A percentile compares a stretch with the other conserved stretches of the same genome.
These are phyloP conservation scores for Spinacia oleracea DNA, from an alignment of 179 eudicot species.

Conservation along the genomic window DNA sequence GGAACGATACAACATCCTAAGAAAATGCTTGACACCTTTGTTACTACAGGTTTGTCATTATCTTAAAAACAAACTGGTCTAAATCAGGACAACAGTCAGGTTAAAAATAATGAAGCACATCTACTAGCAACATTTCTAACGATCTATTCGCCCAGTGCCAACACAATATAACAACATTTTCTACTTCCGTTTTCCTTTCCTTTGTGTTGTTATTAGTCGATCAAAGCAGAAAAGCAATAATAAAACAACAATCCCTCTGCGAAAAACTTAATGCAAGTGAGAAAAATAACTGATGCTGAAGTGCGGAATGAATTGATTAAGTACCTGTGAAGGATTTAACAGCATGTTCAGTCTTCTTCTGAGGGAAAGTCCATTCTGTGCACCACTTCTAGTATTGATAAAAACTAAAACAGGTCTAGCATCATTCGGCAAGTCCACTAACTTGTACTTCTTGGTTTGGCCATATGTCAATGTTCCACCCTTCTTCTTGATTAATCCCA, in stretches of 20 bases:
- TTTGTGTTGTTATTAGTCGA: background rate
- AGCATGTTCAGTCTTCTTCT: conserved; percentile 81
- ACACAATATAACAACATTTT: background rate
- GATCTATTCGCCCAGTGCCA: background rate
- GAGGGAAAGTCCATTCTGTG: conserved; percentile 69
- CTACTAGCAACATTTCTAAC: background rate
- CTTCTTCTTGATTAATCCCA: conserved; percentile 41
- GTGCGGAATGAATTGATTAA: background rate
- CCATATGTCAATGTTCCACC: conserved; percentile 45
- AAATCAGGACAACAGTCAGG: background rate
- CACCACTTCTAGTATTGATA: conserved; percentile 80
- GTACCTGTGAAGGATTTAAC: conserved; percentile 84
- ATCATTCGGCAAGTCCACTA: conserved; percentile 71
- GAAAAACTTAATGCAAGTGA: background rate
- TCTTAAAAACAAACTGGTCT: background rate
- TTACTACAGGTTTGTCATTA: background rate
- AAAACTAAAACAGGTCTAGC: conserved; percentile 77
- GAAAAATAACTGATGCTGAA: background rate
- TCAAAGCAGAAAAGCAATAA: background rate
- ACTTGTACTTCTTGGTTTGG: conserved; percentile 50
- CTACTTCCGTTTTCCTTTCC: background rate
- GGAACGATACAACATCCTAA: background rate
- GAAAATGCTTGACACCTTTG: background rate
- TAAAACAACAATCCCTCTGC: background rate
- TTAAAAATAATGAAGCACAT: background rate